phyloP scores from a whole-genome alignment of 306 rosid genomes.

The Glycine latifolia region DNA sequence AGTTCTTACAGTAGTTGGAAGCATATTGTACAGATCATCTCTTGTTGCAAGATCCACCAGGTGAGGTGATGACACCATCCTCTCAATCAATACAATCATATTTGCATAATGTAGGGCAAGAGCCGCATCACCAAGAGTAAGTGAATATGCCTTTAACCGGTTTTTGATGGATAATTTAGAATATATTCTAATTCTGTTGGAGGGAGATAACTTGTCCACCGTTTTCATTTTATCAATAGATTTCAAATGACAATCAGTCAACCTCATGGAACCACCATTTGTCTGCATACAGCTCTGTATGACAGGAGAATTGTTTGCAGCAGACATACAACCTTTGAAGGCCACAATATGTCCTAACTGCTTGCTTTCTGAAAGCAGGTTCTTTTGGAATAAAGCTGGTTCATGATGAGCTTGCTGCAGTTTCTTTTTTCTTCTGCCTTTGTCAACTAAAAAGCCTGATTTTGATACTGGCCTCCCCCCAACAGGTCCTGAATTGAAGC shows the following conservation, averaged over 20 bases:
- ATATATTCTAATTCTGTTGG: constrained; percentile 58
- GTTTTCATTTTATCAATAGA: constrained; percentile 44
- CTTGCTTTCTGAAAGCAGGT: constrained; percentile 50
- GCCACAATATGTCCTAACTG: constrained; percentile 58
- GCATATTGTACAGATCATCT: constrained; percentile 75
- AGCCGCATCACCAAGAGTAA: constrained; percentile 76
- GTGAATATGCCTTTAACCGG: constrained; percentile 54
- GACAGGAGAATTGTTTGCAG: constrained; percentile 62
- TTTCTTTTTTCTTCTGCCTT: constrained; percentile 51
- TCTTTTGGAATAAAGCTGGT: constrained; percentile 46
- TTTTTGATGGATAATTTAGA: constrained; percentile 58
- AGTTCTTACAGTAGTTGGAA: constrained; percentile 64
- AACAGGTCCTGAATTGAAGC: constrained; percentile 55
- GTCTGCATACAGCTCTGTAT: constrained; percentile 55
- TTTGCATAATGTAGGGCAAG: constrained; percentile 85
- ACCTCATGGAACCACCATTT: constrained; percentile 75
- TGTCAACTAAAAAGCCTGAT: constrained; percentile 36
- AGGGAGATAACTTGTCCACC: constrained; percentile 52
- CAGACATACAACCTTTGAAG: constrained; percentile 68
- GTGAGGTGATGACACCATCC: constrained; percentile 67
- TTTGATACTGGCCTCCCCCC: constrained; percentile 48
- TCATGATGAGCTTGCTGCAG: constrained; percentile 50
- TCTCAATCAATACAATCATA: constrained; percentile 70
- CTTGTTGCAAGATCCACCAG: constrained; percentile 64
- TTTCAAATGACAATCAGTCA: constrained; percentile 48